Conservation (phyloP, 2,329 filamentous ascomycete genomes). For the Fusarium sp. region DNA sequence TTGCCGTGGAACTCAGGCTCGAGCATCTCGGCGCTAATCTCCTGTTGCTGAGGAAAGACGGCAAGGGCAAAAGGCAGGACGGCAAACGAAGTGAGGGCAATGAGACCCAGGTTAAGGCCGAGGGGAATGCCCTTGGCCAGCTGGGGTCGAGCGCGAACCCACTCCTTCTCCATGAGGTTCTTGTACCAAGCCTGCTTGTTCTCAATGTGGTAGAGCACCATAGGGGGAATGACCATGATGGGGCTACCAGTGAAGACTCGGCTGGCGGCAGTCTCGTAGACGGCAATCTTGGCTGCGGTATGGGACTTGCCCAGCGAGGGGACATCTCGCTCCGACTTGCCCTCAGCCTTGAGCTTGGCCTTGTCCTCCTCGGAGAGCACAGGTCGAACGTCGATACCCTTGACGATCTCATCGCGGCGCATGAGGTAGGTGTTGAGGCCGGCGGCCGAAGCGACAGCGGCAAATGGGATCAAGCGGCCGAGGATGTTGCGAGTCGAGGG, state of each 20-base stretch:
- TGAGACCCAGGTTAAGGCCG: constrained; percentile 88
- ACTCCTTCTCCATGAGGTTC: constrained; percentile 70
- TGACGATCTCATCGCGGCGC: constrained; percentile 94
- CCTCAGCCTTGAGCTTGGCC: constrained; percentile 63
- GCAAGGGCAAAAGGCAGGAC: constrained; percentile 90
- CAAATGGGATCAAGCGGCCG: constrained; percentile 92
- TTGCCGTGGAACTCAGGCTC: constrained; percentile 89
- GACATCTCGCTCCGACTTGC: constrained; percentile 73
- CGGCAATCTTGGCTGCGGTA: constrained; percentile 88
- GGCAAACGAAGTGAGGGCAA: constrained; percentile 87
- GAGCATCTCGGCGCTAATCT: constrained; percentile 78
- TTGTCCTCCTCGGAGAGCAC: constrained; percentile 79
- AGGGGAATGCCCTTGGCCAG: constrained; percentile 67
- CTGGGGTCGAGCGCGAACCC: constrained; percentile 81
- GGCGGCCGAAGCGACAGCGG: constrained; percentile 91
- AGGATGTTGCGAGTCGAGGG: constrained; percentile 82
- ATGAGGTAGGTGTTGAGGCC: constrained; percentile 97
- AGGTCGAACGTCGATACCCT: constrained; percentile 92
- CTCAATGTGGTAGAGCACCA: constrained; percentile 88
- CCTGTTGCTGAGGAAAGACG: constrained; percentile 92
- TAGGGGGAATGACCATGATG: constrained; percentile 95
- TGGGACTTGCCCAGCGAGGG: constrained; percentile 85
- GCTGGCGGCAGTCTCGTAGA: constrained; percentile 91
- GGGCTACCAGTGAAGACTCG: constrained; percentile 94
- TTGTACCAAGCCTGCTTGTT: constrained; percentile 54